Conservation (phyloP, 2,329 filamentous ascomycete species). For the Endothia cerciana region DNA sequence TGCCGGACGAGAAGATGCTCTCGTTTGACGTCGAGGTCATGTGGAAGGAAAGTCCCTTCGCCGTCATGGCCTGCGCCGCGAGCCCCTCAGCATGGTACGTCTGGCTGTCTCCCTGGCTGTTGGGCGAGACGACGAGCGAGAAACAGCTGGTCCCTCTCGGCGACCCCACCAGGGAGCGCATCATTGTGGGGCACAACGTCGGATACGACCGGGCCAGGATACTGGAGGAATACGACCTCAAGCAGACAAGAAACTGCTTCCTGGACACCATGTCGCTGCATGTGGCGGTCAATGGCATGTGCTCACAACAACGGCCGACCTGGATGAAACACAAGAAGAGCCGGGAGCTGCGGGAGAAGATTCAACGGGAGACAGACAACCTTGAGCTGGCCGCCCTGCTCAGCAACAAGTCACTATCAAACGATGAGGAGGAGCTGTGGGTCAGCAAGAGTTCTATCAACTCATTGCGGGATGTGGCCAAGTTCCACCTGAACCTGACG, state of each 20-base stretch:
- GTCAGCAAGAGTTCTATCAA: conserved; percentile 94
- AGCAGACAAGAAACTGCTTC: conserved; percentile 83
- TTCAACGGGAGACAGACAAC: conserved; percentile 72
- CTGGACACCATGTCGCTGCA: conserved; percentile 98
- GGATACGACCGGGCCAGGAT: conserved; percentile 92
- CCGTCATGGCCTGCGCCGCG: conserved; percentile 94
- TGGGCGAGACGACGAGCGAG: conserved; percentile 78
- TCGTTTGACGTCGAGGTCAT: conserved; percentile 97
- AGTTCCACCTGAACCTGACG: conserved; percentile 89
- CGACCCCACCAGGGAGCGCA: conserved; percentile 70
- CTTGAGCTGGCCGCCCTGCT: conserved; percentile 73
- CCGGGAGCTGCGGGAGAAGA: conserved; percentile 78
- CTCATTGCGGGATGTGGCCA: conserved; percentile 90
- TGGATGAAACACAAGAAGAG: conserved; percentile 98
- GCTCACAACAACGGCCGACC: conserved; percentile 89
- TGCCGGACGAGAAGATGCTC: conserved; percentile 79
- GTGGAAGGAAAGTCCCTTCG: conserved; percentile 90
- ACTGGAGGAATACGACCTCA: conserved; percentile 83
- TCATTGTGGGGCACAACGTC: conserved; percentile 93
- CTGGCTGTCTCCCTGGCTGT: conserved; percentile 94
- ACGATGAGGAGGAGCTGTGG: conserved; percentile 95
- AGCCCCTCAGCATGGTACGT: conserved; percentile 93
- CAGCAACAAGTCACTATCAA: conserved; percentile 65
- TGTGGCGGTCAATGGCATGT: conserved; percentile 98
- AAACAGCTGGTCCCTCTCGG: conserved; percentile 87